A percentile compares a stretch with the other conserved stretches of the same genome.
These are phyloP conservation scores for Protostelium mycophagum DNA, from an alignment of 78 protist genomes.

Conservation along the genomic window DNA sequence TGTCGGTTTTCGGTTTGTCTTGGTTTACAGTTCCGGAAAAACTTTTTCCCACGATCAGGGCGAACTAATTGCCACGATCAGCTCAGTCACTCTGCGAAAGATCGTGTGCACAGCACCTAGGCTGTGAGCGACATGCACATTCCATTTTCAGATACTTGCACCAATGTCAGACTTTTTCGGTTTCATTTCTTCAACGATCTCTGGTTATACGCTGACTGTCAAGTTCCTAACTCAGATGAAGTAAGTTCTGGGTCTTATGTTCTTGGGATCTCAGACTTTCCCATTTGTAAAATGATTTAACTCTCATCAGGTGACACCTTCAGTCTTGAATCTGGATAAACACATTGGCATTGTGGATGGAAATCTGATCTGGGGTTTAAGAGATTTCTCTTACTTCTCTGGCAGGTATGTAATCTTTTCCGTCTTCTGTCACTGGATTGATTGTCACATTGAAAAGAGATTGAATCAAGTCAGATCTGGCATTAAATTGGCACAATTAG, in stretches of 20 bases:
- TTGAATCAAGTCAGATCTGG: too few relatives aligned
- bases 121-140: background rate
- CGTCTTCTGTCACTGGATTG: background rate
- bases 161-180: background rate
- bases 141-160: background rate
- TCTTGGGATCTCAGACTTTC: too few relatives aligned
- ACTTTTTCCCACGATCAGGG: too few relatives aligned
- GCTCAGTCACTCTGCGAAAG: too few relatives aligned
- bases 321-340: background rate
- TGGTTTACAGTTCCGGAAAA: too few relatives aligned
- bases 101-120: too few relatives aligned
- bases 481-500: background rate
- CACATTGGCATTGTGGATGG: background rate
- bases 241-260: background rate
- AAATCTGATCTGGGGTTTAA: background rate
- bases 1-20: too few relatives aligned
- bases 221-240: background rate
- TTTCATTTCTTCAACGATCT: background rate
- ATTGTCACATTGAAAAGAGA: background rate
- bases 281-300: too few relatives aligned
- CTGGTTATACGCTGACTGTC: background rate
- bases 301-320: background rate
- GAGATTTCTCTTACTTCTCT: background rate
- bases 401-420: background rate
- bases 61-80: too few relatives aligned